Evolutionary conservation across 73 alveolate genomes (phyloP).

Genomic region (Symbiodinium natans): DNA sequence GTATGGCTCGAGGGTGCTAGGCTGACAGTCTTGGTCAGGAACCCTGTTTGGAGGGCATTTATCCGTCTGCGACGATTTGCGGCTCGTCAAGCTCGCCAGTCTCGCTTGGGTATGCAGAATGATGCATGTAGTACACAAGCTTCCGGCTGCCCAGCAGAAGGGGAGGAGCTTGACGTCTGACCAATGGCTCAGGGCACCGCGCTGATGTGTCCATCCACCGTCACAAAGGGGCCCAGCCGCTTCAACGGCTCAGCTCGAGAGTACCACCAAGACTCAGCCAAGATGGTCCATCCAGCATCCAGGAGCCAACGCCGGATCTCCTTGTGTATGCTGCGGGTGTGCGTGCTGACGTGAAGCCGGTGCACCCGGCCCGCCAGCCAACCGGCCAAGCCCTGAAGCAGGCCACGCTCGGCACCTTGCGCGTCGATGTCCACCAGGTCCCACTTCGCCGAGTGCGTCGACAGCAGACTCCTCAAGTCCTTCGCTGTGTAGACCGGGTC

Average conservation of each 20-base stretch:
- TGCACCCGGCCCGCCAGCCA: slow-evolving; percentile 14
- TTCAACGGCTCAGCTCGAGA: neutral
- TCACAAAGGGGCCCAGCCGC: slow-evolving; percentile 24
- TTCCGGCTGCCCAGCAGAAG: no score
- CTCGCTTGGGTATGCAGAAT: no score
- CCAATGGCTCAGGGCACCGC: slow-evolving; percentile 29
- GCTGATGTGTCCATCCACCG: slow-evolving; percentile 51
- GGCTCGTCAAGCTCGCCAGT: no score
- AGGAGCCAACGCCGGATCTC: neutral
- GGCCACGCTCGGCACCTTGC: slow-evolving; percentile 15
- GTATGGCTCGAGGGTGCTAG: no score
- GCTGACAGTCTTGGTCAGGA: no score
- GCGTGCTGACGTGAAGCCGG: slow-evolving; percentile 48
- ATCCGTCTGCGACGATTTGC: no score
- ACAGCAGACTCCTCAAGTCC: neutral
- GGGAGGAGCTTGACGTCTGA: no score
- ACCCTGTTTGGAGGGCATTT: no score
- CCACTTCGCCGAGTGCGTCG: neutral
- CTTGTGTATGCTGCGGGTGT: neutral
- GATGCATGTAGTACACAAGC: no score
- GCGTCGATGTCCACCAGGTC: slow-evolving; percentile 20
- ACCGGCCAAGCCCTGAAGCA: neutral
- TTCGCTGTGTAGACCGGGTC: neutral
- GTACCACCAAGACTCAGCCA: neutral
- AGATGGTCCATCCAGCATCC: slow-evolving; percentile 1